phyloP scores from a whole-genome alignment of 176 grass and related monocot species.

The Elaeis guineensis region DNA sequence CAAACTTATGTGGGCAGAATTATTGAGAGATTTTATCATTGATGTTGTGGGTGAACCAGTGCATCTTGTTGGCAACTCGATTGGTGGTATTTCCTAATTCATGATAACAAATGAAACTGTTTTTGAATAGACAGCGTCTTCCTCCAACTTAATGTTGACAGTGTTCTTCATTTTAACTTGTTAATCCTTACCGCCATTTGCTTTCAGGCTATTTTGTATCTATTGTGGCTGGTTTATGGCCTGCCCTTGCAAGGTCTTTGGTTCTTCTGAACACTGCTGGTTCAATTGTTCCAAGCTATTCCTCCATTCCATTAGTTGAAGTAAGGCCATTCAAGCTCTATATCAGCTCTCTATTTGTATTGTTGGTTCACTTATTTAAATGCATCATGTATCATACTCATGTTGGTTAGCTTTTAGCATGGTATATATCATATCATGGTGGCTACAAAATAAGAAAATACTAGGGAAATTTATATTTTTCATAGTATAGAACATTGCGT shows the following conservation, averaged over 20 bases:
- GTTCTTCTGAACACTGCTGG: conserved; percentile 88
- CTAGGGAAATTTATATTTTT: no score
- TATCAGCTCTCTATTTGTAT: conserved; percentile 1
- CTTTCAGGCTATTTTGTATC: conserved; percentile 73
- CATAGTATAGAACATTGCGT: no score
- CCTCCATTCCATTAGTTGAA: conserved; percentile 47
- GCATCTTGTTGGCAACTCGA: conserved; percentile 93
- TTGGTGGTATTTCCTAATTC: conserved; percentile 60
- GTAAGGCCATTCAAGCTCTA: conserved; percentile 34
- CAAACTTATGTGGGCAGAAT: conserved; percentile 89
- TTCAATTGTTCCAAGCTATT: conserved; percentile 69
- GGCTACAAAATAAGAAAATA: no score
- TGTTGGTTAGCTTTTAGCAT: no score
- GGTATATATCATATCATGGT: no score
- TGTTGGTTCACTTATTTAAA: neutral
- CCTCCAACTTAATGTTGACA: no score
- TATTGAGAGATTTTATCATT: conserved; percentile 69
- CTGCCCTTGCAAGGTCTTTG: conserved; percentile 72
- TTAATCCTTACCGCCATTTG: neutral
- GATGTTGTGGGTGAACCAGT: conserved; percentile 70
- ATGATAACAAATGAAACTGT: neutral
- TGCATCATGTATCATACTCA: no score
- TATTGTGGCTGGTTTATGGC: conserved; percentile 64
- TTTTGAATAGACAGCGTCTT: no score
- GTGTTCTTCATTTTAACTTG: no score